Evolutionary conservation across 306 rosid genomes (phyloP).

Genomic region (Quercus mongolica): DNA sequence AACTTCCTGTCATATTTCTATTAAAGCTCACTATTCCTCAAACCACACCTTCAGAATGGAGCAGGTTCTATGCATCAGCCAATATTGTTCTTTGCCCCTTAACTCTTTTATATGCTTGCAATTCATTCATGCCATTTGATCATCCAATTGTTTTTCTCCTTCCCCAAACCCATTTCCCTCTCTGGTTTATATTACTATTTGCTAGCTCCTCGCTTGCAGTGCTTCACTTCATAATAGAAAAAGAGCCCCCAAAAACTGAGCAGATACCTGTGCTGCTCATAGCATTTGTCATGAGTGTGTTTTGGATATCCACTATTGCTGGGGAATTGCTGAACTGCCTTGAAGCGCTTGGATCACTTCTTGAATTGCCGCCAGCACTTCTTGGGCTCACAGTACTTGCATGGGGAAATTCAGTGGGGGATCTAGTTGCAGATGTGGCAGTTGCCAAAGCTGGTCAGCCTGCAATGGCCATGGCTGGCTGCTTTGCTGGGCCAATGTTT

Average conservation of each 20-base stretch:
- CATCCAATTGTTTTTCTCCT: constrained; percentile 77
- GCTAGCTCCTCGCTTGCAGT: constrained; percentile 79
- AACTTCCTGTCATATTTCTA: constrained; percentile 59
- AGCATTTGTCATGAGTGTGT: constrained; percentile 93
- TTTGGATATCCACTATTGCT: constrained; percentile 88
- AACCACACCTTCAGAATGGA: constrained; percentile 78
- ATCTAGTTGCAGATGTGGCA: constrained; percentile 94
- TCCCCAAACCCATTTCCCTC: constrained; percentile 68
- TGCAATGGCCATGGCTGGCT: constrained; percentile 96
- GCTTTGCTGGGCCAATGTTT: constrained; percentile 98
- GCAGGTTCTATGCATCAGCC: constrained; percentile 76
- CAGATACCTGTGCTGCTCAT: constrained; percentile 59
- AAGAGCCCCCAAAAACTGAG: constrained; percentile 87
- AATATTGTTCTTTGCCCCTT: constrained; percentile 83
- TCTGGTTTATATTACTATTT: constrained; percentile 72
- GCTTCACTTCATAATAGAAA: constrained; percentile 64
- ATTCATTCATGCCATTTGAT: constrained; percentile 63
- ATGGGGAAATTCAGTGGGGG: constrained; percentile 94
- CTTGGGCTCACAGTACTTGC: constrained; percentile 93
- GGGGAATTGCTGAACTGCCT: constrained; percentile 77
- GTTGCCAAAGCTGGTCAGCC: constrained; percentile 98
- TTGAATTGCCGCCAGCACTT: constrained; percentile 60
- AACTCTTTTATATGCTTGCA: constrained; percentile 70
- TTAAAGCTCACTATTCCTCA: constrained; percentile 84
- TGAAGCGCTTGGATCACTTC: constrained; percentile 63